Percentiles rank a stretch among this genome's conserved stretches.
These are phyloP conservation scores for Cornus controversa DNA, from an alignment of 148 eudicot species.

Conservation along the genomic window DNA sequence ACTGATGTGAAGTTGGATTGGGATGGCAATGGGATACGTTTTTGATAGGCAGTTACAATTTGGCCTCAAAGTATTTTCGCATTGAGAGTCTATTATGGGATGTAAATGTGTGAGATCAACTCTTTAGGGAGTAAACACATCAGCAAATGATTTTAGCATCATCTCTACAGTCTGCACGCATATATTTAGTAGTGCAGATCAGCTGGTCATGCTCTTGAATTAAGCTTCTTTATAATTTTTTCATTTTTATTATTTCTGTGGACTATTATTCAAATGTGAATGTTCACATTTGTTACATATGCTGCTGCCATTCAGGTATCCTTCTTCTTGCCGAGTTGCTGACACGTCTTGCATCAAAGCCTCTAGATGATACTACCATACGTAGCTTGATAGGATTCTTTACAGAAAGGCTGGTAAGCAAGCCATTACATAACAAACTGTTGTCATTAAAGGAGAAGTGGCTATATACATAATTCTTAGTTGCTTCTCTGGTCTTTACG, in stretches of 20 bases:
- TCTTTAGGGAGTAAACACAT: neutral
- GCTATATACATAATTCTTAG: neutral
- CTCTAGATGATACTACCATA: conserved; percentile 46
- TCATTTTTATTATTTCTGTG: neutral
- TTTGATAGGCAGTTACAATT: too few relatives aligned
- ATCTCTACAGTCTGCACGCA: neutral
- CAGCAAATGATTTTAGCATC: neutral
- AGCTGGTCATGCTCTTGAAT: neutral
- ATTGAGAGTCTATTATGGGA: neutral
- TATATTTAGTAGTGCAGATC: too few relatives aligned
- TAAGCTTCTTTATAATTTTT: neutral
- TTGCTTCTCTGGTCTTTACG: neutral
- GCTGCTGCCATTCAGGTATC: conserved; percentile 45
- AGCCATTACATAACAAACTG: conserved; percentile 12
- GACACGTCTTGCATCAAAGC: conserved; percentile 56
- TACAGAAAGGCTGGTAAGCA: conserved; percentile 80
- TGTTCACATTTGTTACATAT: neutral
- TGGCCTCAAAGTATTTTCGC: neutral
- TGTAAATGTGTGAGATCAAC: neutral
- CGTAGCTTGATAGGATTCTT: conserved; percentile 73
- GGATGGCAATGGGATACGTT: neutral
- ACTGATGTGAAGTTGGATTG: neutral
- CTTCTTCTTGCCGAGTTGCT: conserved; percentile 84
- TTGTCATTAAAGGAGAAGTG: neutral
- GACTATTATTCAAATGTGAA: neutral